Evolutionary conservation across 768 basidiomycete species (phyloP), one percentile per base, ranked within the genome.

Genomic region (Boletus tylopilopsis): DNA sequence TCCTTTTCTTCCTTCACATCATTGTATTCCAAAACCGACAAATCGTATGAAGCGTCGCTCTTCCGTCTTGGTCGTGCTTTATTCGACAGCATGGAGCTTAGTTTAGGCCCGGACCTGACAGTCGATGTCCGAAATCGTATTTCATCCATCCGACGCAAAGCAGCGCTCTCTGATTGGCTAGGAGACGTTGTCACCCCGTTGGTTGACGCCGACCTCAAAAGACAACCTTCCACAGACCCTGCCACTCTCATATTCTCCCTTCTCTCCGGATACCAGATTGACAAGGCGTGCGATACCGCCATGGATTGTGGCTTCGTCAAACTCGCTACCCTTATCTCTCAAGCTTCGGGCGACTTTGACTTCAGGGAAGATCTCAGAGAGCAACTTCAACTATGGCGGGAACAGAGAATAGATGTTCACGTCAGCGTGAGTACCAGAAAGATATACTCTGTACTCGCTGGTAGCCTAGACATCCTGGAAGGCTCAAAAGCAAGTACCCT

Each of bases 11-110:
- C 91, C 6, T 93, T 94, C 61, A 74, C 78, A 5, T 68, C 79
- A 9, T 71, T 90, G 19, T 91, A 92, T 66, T 77, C 84, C 6
- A 68, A 80, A 6, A 80, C 81, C 21, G 89, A 95, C 57, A 73
- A 74, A 7, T 81, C 87, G 0, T 80, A 80, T 55, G 87, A 92
- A 59, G 88, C 92, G 1, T 77, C 77, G 8, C 67, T 97, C 32
- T 97, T 94, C 73, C 84, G 87, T n/a, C 81, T 98, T 1, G 94
- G 90, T 3, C 78, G 78, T 18, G 90, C 90, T 1, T 73, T 99
- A 1, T 99, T 97, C 62, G 96, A 98, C 68, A 78, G 79, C 18
- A 78, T 95, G 41, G 79, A 87, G 54, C 78, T 90, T 25, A 73
- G 73, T 15, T 71, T 94, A 0, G 76, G 73, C 10, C 53, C 69